Percentiles rank a stretch among this genome's conserved stretches.
These are phyloP conservation scores for Colletotrichum eleusines DNA, from an alignment of 2,329 filamentous ascomycete genomes.

Conservation along the genomic window DNA sequence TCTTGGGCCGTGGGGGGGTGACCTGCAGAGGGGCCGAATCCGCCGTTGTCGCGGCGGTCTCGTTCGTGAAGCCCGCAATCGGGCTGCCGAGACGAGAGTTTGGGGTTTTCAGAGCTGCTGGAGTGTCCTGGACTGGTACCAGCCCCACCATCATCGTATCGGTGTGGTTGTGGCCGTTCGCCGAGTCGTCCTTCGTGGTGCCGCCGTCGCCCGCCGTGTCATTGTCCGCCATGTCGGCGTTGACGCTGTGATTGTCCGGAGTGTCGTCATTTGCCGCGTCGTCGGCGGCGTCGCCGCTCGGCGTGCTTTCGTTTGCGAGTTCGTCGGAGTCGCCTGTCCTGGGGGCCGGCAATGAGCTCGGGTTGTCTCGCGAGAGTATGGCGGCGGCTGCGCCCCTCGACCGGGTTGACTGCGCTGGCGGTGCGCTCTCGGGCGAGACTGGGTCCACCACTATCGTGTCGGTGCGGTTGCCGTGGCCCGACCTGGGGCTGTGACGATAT, in stretches of 20 bases:
- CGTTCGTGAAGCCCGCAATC: no score
- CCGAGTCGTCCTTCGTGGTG: no score
- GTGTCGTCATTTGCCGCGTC: not conserved
- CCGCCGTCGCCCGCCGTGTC: not conserved
- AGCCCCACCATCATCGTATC: not conserved
- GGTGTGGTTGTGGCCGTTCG: not conserved
- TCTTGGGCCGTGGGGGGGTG: not conserved
- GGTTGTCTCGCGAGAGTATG: not conserved
- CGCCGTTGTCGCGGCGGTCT: not conserved
- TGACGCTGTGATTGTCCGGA: no score
- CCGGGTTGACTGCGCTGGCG: no score
- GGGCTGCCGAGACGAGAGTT: no score
- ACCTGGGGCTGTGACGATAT: not conserved
- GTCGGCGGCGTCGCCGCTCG: no score
- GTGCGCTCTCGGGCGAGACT: not conserved
- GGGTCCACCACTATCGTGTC: not conserved
- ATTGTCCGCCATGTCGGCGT: not conserved
- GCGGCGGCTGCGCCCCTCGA: no score
- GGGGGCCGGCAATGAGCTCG: not conserved
- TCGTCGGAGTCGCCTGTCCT: not conserved
- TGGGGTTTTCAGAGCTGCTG: no score
- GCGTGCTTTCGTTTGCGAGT: not conserved
- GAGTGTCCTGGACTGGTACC: no score
- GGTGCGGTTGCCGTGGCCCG: no score
- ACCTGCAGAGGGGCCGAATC: accelerated